phyloP scores from a whole-genome alignment of 768 basidiomycete species.

The Jaapia argillacea region DNA sequence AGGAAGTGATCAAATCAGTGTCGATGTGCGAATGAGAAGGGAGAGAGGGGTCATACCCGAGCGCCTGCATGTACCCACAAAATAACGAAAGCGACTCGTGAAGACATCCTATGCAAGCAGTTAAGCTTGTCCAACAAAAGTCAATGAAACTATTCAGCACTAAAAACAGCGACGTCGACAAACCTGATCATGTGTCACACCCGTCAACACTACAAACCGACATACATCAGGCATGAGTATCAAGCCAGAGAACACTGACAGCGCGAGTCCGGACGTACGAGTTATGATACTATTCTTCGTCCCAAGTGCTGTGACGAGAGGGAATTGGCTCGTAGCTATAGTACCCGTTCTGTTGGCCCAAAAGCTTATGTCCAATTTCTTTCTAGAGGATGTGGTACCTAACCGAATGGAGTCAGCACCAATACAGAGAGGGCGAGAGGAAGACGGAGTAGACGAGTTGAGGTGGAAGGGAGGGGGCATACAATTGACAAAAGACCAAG shows the following conservation, averaged over 20 bases:
- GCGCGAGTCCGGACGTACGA: slow-evolving; percentile 17
- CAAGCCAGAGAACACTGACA: neutral
- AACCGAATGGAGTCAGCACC: too few species aligned
- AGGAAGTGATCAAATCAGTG: too few species aligned
- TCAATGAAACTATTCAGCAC: too few species aligned
- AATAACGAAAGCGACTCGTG: neutral
- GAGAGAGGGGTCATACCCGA: neutral
- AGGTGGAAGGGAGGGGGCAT: slow-evolving; percentile 1
- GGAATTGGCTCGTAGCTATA: slow-evolving; percentile 38
- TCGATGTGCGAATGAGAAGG: too few species aligned
- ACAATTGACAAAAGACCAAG: slow-evolving; percentile 19
- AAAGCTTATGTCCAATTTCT: slow-evolving; percentile 12
- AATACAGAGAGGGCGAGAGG: slow-evolving; percentile 7
- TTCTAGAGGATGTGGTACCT: too few species aligned
- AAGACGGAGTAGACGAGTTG: neutral
- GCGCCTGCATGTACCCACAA: slow-evolving; percentile 5
- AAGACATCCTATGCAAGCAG: slow-evolving; percentile 5
- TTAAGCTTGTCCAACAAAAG: too few species aligned
- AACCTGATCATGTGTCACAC: slow-evolving; percentile 37
- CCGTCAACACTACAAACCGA: slow-evolving; percentile 36
- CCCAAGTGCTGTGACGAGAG: slow-evolving; percentile 46
- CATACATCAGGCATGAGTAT: too few species aligned
- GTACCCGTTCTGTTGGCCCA: slow-evolving; percentile 27
- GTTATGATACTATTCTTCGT: slow-evolving; percentile 50
- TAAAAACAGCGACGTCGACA: too few species aligned